Base-by-base conservation (phyloP, 2,329 filamentous ascomycete species). In the Fusarium sp. region DNA sequence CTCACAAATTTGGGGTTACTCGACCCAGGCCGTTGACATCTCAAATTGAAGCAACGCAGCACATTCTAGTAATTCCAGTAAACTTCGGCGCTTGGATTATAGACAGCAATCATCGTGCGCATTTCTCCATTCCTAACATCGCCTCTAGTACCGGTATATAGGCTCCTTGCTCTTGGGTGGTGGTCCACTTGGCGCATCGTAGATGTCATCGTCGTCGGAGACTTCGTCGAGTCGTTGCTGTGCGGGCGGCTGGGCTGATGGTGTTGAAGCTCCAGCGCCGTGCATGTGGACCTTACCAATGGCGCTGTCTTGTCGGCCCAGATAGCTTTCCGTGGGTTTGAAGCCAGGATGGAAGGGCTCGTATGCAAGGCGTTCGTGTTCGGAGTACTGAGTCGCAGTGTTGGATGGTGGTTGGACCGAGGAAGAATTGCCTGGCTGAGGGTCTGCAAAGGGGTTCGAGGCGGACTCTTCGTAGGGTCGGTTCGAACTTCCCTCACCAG, bases 281-380 rank as follows among this genome's bases (percentile, higher is more conserved):
- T 84, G 83, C 84, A 85, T 85, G 13, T 81, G 72, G 66, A 84
- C 76, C 75, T 84, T 84, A 43, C 80, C 82, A 46, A 82, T 60
- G 25, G 83, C 83, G 62, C 83, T 85, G 21, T 85, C 83, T 72
- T 85, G 83, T 40, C 83, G 79, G 47, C 78, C 79, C 5, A 72
- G 32, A 50, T 78, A 78, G 54, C 76, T 78, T 44, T 76, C 69
- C 21, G 75, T 71, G 11, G 70, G 53, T 28, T 67, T 70, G 64
- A 82, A 81, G 10, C 84, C 82, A 4, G 83, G 83, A 53, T 84
- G 80, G 69, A 81, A 85, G 10, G 83, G 81, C 65, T 85, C 84
- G 28, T 74, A 73, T 9, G 78, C 76, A 35, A 82, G 75, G 6
- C 79, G 76, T 10, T 77, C 69, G 12, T 74, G 52, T 28, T 76